Evolutionary conservation across 2,329 filamentous ascomycete species (phyloP), one percentile per base, ranked within the genome.

Genomic region (Alternaria longipes): DNA sequence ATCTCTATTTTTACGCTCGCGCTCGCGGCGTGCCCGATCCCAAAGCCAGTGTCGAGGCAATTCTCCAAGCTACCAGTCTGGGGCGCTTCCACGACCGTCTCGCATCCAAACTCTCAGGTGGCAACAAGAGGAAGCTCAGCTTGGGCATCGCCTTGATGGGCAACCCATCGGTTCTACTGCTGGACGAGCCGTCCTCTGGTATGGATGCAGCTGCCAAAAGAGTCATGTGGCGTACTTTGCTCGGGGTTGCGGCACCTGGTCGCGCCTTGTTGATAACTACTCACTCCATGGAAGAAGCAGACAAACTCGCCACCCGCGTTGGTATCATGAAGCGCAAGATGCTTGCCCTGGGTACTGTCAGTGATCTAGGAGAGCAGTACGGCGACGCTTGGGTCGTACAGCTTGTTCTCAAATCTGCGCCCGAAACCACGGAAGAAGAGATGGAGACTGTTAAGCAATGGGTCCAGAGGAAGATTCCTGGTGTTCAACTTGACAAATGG

Each of bases 271-370:
- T 98, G 2, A 85, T 98, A 18, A 97, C 94, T 0, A 97, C 94
- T 0, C 94, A 98, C 78, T 92, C 88, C 50, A 97, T 97, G 93
- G 94, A 97, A 77, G 94, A 97, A 80, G 94, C 94, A 0, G 93
- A 97, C 72, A 93, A 93, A 1, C 84, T 98, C 3, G 94, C 94
- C 0, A 89, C 88, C 30, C 86, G 93, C 1, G 93, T 91, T 0
- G 94, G 93, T 12, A 97, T 98, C 67, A 88, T 98, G 80, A 92
- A 93, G 8, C 86, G 87, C 68, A 86, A 89, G 32, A 96, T 97
- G 93, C 84, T 97, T 22, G 94, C 93, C 0, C 84, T 95, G 8
- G 94, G 94, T 4, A 91, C 89, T 0, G 90, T 89, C 0, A 88
- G 93, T 34, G 82, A 89, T 59, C 83, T 97, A 3, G 85, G 94